A percentile compares a stretch with the other conserved stretches of the same genome.
phyloP scores from a whole-genome alignment of 148 eudicot genomes.

The Polygonum maritimum region DNA sequence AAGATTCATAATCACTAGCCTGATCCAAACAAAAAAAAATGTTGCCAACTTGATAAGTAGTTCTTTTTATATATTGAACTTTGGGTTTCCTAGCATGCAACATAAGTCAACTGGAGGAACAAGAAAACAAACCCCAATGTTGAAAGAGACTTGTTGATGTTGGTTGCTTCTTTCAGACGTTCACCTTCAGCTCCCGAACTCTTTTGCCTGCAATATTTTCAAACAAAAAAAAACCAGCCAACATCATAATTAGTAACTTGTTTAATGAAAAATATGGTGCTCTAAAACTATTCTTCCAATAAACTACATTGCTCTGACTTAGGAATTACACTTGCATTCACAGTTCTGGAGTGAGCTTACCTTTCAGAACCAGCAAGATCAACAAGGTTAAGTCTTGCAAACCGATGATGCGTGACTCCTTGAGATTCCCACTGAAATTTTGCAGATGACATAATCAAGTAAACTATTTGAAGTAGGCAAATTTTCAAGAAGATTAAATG shows the following conservation, averaged over 20 bases:
- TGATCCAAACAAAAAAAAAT: slow-evolving; percentile 25
- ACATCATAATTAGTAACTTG: not conserved
- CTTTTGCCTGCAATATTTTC: slow-evolving; percentile 57
- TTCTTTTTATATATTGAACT: not conserved
- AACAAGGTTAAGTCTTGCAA: slow-evolving; percentile 90
- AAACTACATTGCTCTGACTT: not conserved
- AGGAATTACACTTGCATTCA: not conserved
- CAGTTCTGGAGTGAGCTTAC: slow-evolving; percentile 24
- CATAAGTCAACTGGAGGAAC: slow-evolving; percentile 1
- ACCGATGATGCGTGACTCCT: slow-evolving; percentile 92
- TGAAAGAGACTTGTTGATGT: slow-evolving; percentile 94
- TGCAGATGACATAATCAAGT: not conserved
- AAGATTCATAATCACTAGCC: slow-evolving; percentile 95
- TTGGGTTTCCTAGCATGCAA: not conserved
- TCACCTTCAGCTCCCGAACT: slow-evolving; percentile 99
- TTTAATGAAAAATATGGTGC: not conserved
- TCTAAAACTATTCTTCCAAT: not conserved
- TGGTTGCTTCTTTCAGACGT: slow-evolving; percentile 95
- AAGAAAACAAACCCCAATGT: slow-evolving; percentile 67
- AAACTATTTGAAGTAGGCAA: not conserved
- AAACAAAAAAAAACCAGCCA: not conserved
- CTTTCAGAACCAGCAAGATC: slow-evolving; percentile 99
- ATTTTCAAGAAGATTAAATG: not conserved
- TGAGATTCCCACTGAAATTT: slow-evolving; percentile 83
- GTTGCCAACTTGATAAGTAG: not conserved